These are phyloP conservation scores for Corymbia maculata DNA, from an alignment of 345 rosid species.

Conservation along the genomic window DNA sequence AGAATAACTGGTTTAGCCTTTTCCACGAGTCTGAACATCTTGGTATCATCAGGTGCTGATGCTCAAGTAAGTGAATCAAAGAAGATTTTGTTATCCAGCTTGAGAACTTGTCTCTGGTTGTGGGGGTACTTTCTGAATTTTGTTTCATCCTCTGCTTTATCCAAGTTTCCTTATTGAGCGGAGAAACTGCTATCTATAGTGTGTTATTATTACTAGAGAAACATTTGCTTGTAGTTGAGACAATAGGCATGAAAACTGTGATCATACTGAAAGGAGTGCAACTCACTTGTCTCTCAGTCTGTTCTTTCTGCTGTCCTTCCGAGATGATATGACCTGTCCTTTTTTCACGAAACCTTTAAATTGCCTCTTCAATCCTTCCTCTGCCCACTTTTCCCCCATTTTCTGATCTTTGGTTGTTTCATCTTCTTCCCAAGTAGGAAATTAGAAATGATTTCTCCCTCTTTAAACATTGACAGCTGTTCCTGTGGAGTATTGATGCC, in stretches of 20 bases:
- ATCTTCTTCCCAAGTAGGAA: neutral
- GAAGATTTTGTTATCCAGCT: neutral
- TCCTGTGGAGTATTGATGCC: conserved; percentile 74
- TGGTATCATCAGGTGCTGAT: conserved; percentile 96
- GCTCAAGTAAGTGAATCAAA: conserved; percentile 51
- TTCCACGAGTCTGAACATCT: conserved; percentile 54
- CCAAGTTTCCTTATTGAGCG: neutral
- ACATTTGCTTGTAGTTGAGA: neutral
- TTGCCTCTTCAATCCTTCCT: neutral
- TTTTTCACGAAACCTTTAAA: neutral
- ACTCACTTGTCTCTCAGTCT: neutral
- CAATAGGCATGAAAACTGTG: neutral
- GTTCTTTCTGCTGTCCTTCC: neutral
- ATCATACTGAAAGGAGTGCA: neutral
- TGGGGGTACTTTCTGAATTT: neutral
- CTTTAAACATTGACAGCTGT: conserved; percentile 29
- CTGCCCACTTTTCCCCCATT: neutral
- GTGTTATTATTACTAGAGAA: neutral
- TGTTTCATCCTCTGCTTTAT: neutral
- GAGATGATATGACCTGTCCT: neutral
- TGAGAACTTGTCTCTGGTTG: neutral
- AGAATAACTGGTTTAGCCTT: conserved; percentile 81
- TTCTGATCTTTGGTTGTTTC: neutral
- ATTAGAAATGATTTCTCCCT: neutral
- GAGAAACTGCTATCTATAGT: neutral